These are phyloP conservation scores for Spergularia marina DNA, from an alignment of 148 eudicot genomes.

Conservation along the genomic window DNA sequence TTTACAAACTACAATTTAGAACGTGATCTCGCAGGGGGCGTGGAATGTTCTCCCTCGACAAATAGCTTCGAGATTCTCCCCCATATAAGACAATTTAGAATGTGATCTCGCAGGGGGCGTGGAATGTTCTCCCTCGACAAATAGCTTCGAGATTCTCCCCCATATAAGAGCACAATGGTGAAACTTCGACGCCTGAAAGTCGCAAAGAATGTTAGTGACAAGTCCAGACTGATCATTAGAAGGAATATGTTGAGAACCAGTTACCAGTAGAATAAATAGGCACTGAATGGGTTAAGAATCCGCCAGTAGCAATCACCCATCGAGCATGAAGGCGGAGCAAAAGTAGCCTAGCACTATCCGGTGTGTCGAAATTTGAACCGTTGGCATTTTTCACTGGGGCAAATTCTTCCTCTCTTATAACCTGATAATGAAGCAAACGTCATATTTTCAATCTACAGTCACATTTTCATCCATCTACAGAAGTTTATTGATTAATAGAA, in stretches of 20 bases:
- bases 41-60: slow-evolving; percentile 98
- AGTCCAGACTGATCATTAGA: background rate
- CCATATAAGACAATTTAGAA: slow-evolving; percentile 89
- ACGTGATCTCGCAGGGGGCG: slow-evolving; percentile 94
- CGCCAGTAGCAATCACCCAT: slow-evolving; percentile 99
- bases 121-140: slow-evolving; percentile 97
- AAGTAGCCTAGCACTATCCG: slow-evolving; percentile 88
- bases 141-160: slow-evolving; percentile 94
- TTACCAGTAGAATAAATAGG: slow-evolving; percentile 91
- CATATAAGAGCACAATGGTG: slow-evolving; percentile 86
- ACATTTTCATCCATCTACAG: background rate
- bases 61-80: slow-evolving; percentile 89
- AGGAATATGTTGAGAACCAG: background rate
- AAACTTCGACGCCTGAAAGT: slow-evolving; percentile 79
- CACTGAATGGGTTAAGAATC: slow-evolving; percentile 94
- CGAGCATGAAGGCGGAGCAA: slow-evolving; percentile 93
- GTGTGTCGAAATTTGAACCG: slow-evolving; percentile 90
- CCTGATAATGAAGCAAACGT: slow-evolving; percentile 35
- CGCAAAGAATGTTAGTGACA: background rate
- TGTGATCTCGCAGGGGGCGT: slow-evolving; percentile 99
- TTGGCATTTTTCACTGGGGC: slow-evolving; percentile 98
- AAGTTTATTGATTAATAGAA: background rate
- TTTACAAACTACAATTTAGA: slow-evolving; percentile 40
- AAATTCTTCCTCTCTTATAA: slow-evolving; percentile 94
- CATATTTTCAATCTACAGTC: background rate